A percentile compares a stretch with the other conserved stretches of the same genome.
phyloP scores from a whole-genome alignment of 352 stramenopile species.

The Phytophthora sojae region DNA sequence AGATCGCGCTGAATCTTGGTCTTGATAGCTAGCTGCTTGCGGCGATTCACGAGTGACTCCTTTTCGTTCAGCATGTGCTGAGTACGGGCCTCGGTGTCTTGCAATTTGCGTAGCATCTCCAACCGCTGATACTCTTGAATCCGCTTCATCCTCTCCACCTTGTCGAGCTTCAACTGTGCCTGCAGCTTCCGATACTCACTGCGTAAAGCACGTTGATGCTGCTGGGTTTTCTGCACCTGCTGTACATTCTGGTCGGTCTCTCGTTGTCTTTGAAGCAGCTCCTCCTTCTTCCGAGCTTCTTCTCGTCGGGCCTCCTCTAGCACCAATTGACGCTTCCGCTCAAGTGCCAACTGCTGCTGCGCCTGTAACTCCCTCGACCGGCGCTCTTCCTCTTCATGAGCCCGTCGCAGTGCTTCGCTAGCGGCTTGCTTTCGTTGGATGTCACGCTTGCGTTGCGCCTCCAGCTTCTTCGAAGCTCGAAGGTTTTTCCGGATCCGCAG shows the following conservation, averaged over 20 bases:
- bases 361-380: constrained; percentile 61
- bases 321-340: constrained; percentile 76
- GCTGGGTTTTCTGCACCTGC: constrained; percentile 73
- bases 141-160: constrained; percentile 92
- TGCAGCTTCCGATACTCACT: constrained; percentile 88
- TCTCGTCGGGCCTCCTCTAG: constrained; percentile 72
- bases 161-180: constrained; percentile 88
- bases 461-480: constrained; percentile 66
- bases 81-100: constrained; percentile 84
- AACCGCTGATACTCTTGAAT: constrained; percentile 92
- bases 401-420: constrained; percentile 59
- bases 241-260: constrained; percentile 79
- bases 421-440: constrained; percentile 67
- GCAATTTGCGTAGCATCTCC: constrained; percentile 89
- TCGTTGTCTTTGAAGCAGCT: constrained; percentile 65
- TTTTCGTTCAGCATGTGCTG: constrained; percentile 87
- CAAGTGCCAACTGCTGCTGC: constrained; percentile 74
- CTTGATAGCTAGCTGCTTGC: constrained; percentile 81
- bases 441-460: constrained; percentile 69
- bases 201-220: constrained; percentile 77
- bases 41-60: constrained; percentile 78
- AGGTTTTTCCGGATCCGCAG: constrained; percentile 78
- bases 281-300: constrained; percentile 79
- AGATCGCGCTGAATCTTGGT: constrained; percentile 91
- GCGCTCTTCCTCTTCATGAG: constrained; percentile 71